Evolutionary conservation across 306 rosid genomes (phyloP).

Genomic region (Betula pendula): DNA sequence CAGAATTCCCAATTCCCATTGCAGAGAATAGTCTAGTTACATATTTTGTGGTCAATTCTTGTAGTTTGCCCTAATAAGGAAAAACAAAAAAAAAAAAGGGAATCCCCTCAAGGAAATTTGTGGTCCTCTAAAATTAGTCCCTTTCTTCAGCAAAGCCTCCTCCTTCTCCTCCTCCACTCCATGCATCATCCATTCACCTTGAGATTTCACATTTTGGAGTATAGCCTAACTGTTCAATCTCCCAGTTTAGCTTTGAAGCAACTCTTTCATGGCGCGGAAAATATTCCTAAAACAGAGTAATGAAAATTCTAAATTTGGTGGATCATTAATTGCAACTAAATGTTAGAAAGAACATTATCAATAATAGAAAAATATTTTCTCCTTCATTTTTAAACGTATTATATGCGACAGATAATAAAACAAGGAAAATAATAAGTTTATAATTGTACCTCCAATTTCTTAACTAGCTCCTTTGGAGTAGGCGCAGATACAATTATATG

Average conservation of each 20-base stretch:
- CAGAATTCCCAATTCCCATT: constrained; percentile 15
- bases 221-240: constrained; percentile 55
- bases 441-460: constrained; percentile 73
- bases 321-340: neutral
- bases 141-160: constrained; percentile 33
- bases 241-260: constrained; percentile 94
- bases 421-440: neutral
- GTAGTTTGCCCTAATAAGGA: constrained; percentile 39
- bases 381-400: neutral
- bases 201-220: constrained; percentile 45
- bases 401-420: too few species aligned
- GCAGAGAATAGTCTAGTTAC: constrained; percentile 32
- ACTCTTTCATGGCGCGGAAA: constrained; percentile 86
- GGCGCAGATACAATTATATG: constrained; percentile 93
- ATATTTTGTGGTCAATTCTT: constrained; percentile 25
- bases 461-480: constrained; percentile 75
- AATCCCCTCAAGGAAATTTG: constrained; percentile 30
- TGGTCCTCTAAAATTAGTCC: constrained; percentile 48
- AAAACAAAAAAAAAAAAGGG: constrained; percentile 23
- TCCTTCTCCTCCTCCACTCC: constrained; percentile 24
- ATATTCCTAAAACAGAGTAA: constrained; percentile 51
- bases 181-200: constrained; percentile 36
- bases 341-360: neutral
- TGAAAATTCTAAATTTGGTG: neutral
- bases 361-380: too few species aligned